Percentiles rank a stretch among this genome's conserved stretches.
Evolutionary conservation across 2,329 filamentous ascomycete genomes (phyloP).

Genomic region (Hypoxylon sp.): DNA sequence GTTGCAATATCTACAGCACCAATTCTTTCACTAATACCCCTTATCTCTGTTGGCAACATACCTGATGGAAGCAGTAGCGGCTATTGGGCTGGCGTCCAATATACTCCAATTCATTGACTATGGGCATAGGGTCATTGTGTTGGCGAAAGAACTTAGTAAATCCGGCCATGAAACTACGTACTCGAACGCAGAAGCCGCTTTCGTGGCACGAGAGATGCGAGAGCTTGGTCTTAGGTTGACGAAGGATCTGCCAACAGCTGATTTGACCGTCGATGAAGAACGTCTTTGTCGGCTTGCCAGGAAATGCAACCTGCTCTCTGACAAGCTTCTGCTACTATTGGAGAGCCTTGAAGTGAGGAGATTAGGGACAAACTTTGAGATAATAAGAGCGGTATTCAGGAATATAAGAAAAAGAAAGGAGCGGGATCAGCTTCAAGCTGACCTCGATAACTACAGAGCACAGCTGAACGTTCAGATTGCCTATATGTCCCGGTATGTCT

Average conservation of each 20-base stretch:
- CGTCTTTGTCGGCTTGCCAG: slow-evolving; percentile 23
- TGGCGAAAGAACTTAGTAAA: slow-evolving; percentile 22
- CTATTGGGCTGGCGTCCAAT: slow-evolving; percentile 30
- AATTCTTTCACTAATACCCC: not conserved
- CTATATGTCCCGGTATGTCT: slow-evolving; percentile 20
- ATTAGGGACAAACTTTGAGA: not conserved
- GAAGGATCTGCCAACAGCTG: slow-evolving; percentile 14
- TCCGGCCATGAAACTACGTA: slow-evolving; percentile 16
- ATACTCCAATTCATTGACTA: slow-evolving; percentile 35
- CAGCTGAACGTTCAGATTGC: slow-evolving; percentile 28
- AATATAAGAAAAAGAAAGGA: slow-evolving; percentile 22
- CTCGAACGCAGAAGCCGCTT: slow-evolving; percentile 14
- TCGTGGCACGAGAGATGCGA: slow-evolving; percentile 28
- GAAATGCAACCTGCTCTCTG: slow-evolving; percentile 19
- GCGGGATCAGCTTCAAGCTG: slow-evolving; percentile 13
- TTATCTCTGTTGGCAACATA: not conserved
- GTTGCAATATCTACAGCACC: too few relatives aligned
- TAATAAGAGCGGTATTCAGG: slow-evolving; percentile 14
- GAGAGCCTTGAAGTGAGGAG: slow-evolving; percentile 15
- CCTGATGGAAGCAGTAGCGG: slow-evolving; percentile 31
- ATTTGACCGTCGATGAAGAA: slow-evolving; percentile 16
- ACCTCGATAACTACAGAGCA: slow-evolving; percentile 21
- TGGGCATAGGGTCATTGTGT: slow-evolving; percentile 18
- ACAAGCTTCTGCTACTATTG: slow-evolving; percentile 26
- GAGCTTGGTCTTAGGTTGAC: slow-evolving; percentile 19